Evolutionary conservation across 1,284 basidiomycete species (phyloP).

Genomic region (Boletus semigastroideus): DNA sequence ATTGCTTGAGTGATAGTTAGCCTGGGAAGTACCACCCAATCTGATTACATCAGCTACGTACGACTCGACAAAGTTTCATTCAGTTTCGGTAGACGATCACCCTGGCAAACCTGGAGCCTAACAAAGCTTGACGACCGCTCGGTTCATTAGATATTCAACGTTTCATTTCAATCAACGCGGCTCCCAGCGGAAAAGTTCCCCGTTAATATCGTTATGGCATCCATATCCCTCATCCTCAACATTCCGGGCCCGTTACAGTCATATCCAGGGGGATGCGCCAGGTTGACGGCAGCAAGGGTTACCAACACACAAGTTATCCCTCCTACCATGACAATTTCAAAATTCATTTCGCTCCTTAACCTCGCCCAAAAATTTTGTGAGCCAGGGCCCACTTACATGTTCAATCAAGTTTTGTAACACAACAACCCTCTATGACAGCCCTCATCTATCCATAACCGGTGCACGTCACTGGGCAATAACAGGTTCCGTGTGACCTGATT

Average conservation of each 20-base stretch:
- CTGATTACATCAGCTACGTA: conserved; percentile 22
- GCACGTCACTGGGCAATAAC: conserved; percentile 13
- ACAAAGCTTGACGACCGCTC: conserved; percentile 20
- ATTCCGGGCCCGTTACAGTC: conserved; percentile 33
- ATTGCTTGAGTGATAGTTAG: conserved; percentile 28
- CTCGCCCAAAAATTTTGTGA: conserved; percentile 23
- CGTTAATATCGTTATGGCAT: conserved; percentile 37
- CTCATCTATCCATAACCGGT: conserved; percentile 34
- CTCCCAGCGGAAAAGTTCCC: conserved; percentile 25
- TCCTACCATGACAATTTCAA: conserved; percentile 22
- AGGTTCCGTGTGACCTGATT: conserved; percentile 29
- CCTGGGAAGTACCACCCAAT: conserved; percentile 11
- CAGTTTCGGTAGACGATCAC: conserved; percentile 18
- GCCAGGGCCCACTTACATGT: conserved; percentile 26
- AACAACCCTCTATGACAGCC: conserved; percentile 29
- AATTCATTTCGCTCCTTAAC: conserved; percentile 23
- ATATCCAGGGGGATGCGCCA: conserved; percentile 31
- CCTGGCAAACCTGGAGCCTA: conserved; percentile 15
- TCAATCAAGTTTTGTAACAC: conserved; percentile 26
- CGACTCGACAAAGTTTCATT: conserved; percentile 14
- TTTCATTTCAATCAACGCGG: conserved; percentile 13
- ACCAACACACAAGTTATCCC: conserved; percentile 5
- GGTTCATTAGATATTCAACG: conserved; percentile 7
- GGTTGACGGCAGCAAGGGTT: conserved; percentile 27
- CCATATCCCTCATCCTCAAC: conserved; percentile 10